Conservation (phyloP, 106 monocot species). For the Platanthera zijinensis region DNA sequence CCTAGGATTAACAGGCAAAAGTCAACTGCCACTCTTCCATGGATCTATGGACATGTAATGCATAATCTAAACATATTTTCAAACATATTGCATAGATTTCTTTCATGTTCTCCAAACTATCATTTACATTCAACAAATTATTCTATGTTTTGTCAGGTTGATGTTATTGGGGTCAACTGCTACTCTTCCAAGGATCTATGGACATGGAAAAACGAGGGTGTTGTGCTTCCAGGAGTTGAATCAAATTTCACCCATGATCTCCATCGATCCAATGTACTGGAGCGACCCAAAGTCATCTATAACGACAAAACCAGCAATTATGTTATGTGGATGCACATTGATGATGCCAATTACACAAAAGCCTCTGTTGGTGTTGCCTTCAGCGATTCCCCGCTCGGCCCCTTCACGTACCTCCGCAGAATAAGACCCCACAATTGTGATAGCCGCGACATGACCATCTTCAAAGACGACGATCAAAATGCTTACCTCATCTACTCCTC, state of each 20-base stretch:
- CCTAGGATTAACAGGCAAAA: too few relatives aligned
- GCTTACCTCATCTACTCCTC: slow-evolving; percentile 87
- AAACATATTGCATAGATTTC: neutral
- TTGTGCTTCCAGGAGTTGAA: slow-evolving; percentile 56
- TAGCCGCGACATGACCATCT: slow-evolving; percentile 92
- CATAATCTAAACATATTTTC: neutral
- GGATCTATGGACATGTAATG: neutral
- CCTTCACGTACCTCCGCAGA: slow-evolving; percentile 81
- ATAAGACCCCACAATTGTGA: slow-evolving; percentile 72
- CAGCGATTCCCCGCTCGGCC: slow-evolving; percentile 55
- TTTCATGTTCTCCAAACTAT: neutral
- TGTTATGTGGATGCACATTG: slow-evolving; percentile 97
- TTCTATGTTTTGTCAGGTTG: slow-evolving; percentile 42
- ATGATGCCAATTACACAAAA: slow-evolving; percentile 84
- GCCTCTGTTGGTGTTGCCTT: slow-evolving; percentile 86
- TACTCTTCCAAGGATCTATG: slow-evolving; percentile 91
- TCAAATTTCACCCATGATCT: slow-evolving; percentile 70
- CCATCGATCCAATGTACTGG: slow-evolving; percentile 72
- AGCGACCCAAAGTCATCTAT: slow-evolving; percentile 87
- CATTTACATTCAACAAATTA: neutral
- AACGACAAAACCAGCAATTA: slow-evolving; percentile 50
- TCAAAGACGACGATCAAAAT: slow-evolving; percentile 74
- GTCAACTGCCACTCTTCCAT: neutral
- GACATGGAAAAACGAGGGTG: slow-evolving; percentile 84
- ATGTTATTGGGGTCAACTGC: slow-evolving; percentile 89